phyloP scores from a whole-genome alignment of 176 grass and related monocot species.

The Urochloa ruziziensis region DNA sequence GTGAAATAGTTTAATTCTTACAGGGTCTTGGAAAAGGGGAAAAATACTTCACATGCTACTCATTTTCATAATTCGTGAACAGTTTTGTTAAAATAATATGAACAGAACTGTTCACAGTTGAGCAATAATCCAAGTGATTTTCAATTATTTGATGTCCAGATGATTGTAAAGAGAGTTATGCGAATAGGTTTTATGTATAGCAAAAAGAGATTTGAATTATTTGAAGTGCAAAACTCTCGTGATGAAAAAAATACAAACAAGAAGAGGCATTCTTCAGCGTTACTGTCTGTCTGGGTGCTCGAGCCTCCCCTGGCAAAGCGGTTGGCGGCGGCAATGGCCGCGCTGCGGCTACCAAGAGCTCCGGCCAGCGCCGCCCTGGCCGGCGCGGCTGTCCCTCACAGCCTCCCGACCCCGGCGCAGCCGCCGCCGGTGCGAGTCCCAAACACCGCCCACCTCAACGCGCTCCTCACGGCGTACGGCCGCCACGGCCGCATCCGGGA shows the following conservation, averaged over 20 bases:
- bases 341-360: slow-evolving; percentile 32
- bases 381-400: background rate
- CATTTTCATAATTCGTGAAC: background rate
- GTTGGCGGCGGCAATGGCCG: slow-evolving; percentile 15
- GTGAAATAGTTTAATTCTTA: background rate
- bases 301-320: background rate
- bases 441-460: slow-evolving; percentile 47
- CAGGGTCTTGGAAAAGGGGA: background rate
- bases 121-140: background rate
- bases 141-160: background rate
- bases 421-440: background rate
- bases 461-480: slow-evolving; percentile 51
- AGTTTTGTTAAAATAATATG: background rate
- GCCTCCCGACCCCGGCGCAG: background rate
- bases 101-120: background rate
- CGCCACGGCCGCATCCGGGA: slow-evolving; percentile 49
- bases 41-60: background rate
- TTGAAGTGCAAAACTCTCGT: too few relatives aligned
- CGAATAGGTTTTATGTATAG: background rate
- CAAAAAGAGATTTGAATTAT: too few relatives aligned
- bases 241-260: background rate
- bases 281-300: background rate
- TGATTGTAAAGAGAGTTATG: background rate
- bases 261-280: background rate
- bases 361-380: slow-evolving; percentile 7